Evolutionary conservation across 352 stramenopile genomes (phyloP).

Genomic region (Pythium plurisporium): DNA sequence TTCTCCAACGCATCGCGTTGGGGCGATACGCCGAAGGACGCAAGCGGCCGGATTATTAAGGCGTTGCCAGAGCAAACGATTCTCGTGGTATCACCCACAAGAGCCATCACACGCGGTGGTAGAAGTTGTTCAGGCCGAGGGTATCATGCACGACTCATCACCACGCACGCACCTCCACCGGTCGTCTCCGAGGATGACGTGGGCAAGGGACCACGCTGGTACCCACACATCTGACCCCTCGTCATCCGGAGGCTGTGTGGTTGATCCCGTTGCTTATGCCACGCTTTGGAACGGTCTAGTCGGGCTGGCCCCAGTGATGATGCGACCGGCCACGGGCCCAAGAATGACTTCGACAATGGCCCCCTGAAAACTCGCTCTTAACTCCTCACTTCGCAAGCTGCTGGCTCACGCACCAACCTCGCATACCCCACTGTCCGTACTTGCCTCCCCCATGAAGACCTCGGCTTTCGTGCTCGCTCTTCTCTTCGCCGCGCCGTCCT

Average conservation of each 20-base stretch:
- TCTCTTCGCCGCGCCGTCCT: not conserved
- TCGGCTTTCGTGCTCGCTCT: not conserved
- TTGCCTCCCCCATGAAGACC: not conserved
- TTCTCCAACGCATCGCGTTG: slow-evolving; percentile 58
- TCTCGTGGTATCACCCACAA: too few relatives aligned
- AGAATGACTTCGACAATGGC: too few relatives aligned
- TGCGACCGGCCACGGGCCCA: not conserved
- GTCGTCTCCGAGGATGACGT: not conserved
- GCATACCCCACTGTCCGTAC: not conserved
- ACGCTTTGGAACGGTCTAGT: too few relatives aligned
- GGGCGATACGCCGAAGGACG: slow-evolving; percentile 53
- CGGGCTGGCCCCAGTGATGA: not conserved
- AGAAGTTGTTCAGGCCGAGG: too few relatives aligned
- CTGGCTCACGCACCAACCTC: too few relatives aligned
- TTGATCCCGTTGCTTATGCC: not conserved
- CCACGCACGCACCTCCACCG: too few relatives aligned
- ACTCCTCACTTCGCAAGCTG: not conserved
- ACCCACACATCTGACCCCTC: not conserved
- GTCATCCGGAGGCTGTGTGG: not conserved
- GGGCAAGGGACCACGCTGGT: too few relatives aligned
- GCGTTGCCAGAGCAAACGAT: too few relatives aligned
- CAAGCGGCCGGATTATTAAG: slow-evolving; percentile 11
- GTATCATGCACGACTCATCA: too few relatives aligned
- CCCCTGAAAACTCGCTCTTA: too few relatives aligned
- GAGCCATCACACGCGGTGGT: too few relatives aligned